Evolutionary conservation across 495 filamentous ascomycete species (phyloP), one percentile per base, ranked within the genome.

Genomic region (Corynascus novoguineensis): DNA sequence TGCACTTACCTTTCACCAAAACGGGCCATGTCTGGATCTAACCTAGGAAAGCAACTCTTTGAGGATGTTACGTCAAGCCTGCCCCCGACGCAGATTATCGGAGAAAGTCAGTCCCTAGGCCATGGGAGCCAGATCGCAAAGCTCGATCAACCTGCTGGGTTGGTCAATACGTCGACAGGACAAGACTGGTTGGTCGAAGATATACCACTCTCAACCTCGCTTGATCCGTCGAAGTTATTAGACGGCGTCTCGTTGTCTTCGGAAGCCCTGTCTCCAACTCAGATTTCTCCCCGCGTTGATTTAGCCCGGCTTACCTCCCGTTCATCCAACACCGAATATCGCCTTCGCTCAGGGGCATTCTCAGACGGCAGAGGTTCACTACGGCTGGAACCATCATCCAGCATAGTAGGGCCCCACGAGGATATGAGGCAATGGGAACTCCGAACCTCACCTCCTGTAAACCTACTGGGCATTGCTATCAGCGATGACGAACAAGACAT

Each of bases 1-100:
- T 32, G 63, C n/a, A n/a, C n/a, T 49, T 32, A 4, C 1, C 12
- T 12, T 32, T 19, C 3, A 19, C n/a, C 0, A 9, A 7, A 17
- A 41, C 17, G 14, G 1, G 1, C 7, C 37, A 15, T 41, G 11
- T 44, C 19, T 2, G 19, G 0, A 29, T 44, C 50, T 63, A 8
- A 65, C 41, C n/a, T 3, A 17, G 5, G 14, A n/a, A 22, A 65
- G 63, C 63, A 62, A 60, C 35, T 65, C 0, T 57, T 54, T n/a
- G 60, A 63, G 12, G 29, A 59, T 11, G 52, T 21, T 3, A 37
- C 54, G 11, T 63, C 60, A 17, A 53, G 53, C 34, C n/a, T 63
- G 45, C 40, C 63, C n/a, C 32, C 55, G 34, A 65, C 60, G 14
- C 63, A 60, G 44, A 55, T 55, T 2, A 35, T 53, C n/a, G 55